Evolutionary conservation across 169 alveolate genomes (phyloP).

Genomic region (Plasmodium relictum): DNA sequence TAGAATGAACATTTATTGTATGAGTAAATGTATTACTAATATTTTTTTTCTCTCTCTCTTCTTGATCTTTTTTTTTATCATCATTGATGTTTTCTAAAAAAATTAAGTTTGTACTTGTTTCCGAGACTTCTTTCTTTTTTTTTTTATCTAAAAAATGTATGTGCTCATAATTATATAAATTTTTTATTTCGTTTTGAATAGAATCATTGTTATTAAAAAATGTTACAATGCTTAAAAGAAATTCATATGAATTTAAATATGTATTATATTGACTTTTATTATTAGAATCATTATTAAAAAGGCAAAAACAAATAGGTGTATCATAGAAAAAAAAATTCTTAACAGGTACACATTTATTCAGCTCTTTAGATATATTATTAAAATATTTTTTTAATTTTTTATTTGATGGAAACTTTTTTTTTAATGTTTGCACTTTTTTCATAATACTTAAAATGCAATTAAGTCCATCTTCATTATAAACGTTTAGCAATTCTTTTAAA

Average conservation of each 20-base stretch:
- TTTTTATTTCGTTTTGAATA: conserved; percentile 5
- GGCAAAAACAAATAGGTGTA: conserved; percentile 66
- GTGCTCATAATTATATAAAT: conserved; percentile 3
- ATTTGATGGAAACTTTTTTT: neutral
- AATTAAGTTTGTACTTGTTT: neutral
- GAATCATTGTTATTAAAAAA: conserved; percentile 34
- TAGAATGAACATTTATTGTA: neutral
- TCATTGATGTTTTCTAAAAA: neutral
- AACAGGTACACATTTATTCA: conserved; percentile 26
- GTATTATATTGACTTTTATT: conserved; percentile 67
- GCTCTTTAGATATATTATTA: conserved; percentile 18
- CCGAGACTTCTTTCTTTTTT: neutral
- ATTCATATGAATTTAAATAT: conserved; percentile 56
- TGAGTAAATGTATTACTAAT: neutral
- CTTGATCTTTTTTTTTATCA: neutral
- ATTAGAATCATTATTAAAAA: conserved; percentile 47
- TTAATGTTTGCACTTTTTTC: conserved; percentile 3
- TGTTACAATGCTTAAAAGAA: conserved; percentile 38
- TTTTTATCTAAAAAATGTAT: neutral
- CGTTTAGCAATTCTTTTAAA: conserved; percentile 35
- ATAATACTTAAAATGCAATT: conserved; percentile 27
- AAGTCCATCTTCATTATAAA: conserved; percentile 57
- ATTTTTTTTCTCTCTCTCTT: neutral
- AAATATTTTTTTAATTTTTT: conserved; percentile 23
- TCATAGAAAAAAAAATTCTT: conserved; percentile 62